Evolutionary conservation across 352 stramenopile genomes (phyloP), one percentile per base, ranked within the genome.

Genomic region (Phytophthora vignae): DNA sequence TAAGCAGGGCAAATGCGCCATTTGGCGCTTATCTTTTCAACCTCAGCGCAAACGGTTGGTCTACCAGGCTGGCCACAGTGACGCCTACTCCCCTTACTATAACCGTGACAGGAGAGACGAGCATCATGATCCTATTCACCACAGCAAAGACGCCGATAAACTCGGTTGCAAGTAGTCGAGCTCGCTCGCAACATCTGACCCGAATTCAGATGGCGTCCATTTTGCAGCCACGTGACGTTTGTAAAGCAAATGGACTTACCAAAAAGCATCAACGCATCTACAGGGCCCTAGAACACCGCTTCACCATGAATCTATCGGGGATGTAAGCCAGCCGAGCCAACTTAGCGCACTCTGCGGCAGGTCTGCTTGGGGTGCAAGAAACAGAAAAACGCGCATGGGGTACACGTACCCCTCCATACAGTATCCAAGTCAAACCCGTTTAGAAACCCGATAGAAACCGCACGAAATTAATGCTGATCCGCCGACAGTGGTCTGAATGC

Each of bases 391-490:
- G 53, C 53, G 53, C 27, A 15, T 10, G 36, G 48, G 42, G 42
- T 50, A 50, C 42, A 14, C n/a, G n/a, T 29, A 29, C 48, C 21
- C 48, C 21, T 29, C n/a, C 48, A 55, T 55, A 31, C 48, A 55
- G 8, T 33, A 17, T 21, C n/a, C 48, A 31, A 55, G 48, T 29
- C 48, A 55, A 33, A n/a, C n/a, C 8, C 48, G 48, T 8, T 55
- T 55, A 55, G 21, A 55, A 55, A 55, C 48, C 48, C 11, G 12
- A 42, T 55, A 55, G 48, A 55, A 55, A 55, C 48, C 11, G 4
- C 19, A 17, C 48, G 48, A 55, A 55, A 55, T 55, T 55, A 55
- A 55, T n/a, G 48, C 48, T 55, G 33, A 55, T 55, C 48, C 48
- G n/a, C 48, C 8, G 4, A 25, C 36, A 42, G 36, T 42, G 48